Conservation (phyloP, 2,329 filamentous ascomycete genomes). For the Fusarium protoensiforme region DNA sequence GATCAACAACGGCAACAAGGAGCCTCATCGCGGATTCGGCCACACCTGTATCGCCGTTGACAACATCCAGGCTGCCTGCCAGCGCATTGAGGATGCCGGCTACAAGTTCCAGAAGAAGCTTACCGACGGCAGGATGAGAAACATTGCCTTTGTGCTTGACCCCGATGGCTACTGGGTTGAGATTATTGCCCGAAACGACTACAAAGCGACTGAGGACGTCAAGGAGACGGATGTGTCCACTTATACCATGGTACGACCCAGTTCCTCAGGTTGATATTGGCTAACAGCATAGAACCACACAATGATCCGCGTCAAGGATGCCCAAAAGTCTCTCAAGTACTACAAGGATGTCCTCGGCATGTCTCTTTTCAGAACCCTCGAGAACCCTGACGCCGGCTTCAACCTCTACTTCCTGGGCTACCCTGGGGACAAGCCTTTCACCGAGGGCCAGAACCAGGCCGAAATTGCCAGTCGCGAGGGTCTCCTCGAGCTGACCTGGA, state of each 20-base stretch:
- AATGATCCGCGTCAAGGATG: slow-evolving; percentile 94
- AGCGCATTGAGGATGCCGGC: slow-evolving; percentile 88
- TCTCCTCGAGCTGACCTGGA: slow-evolving; percentile 90
- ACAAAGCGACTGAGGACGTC: slow-evolving; percentile 78
- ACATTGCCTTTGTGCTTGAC: slow-evolving; percentile 91
- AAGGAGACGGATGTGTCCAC: slow-evolving; percentile 77
- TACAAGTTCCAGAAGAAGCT: slow-evolving; percentile 97
- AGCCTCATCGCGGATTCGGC: slow-evolving; percentile 85
- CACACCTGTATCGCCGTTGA: slow-evolving; percentile 88
- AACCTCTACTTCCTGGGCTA: slow-evolving; percentile 96
- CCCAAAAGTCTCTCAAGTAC: slow-evolving; percentile 78
- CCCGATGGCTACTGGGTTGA: slow-evolving; percentile 92
- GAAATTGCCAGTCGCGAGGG: slow-evolving; percentile 79
- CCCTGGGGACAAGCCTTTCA: slow-evolving; percentile 63
- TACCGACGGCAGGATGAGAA: slow-evolving; percentile 84
- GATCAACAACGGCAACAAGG: slow-evolving; percentile 89
- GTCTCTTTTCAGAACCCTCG: slow-evolving; percentile 78
- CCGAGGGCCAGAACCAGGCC: slow-evolving; percentile 55
- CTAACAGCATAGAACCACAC: slow-evolving; percentile 75
- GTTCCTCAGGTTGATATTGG: background rate
- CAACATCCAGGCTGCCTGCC: slow-evolving; percentile 88
- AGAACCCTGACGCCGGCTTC: slow-evolving; percentile 78
- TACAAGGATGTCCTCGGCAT: slow-evolving; percentile 92
- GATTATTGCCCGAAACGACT: slow-evolving; percentile 76
- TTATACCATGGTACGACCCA: slow-evolving; percentile 73